Base-by-base conservation (phyloP, 2,329 filamentous ascomycete species). In the Didymella exigua region DNA sequence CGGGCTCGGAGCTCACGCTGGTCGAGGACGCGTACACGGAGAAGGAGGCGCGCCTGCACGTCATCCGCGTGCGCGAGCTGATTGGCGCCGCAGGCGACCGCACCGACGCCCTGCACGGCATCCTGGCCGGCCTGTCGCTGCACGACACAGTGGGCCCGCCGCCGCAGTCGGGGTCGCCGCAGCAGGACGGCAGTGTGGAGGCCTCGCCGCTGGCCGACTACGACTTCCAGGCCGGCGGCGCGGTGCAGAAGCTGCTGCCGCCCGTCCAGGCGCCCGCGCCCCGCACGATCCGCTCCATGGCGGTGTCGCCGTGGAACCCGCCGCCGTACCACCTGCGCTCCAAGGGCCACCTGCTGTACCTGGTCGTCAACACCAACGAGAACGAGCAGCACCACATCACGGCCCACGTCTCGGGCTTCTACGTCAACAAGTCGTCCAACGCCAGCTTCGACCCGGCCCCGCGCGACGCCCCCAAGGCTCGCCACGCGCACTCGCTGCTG, bases 21-120 rank as follows among this genome's bases (percentile, higher is more conserved):
- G 86, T 97, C 49, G 89, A 97, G 77, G 95, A 99, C 72, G 91
- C 96, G 40, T 99, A 99, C 76, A 99, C 91, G 37, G 95, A 99
- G 80, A 98, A 96, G 80, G 95, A 99, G 78, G 93, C 95, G 26
- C 88, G 96, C 62, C 89, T 99, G 82, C 95, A 99, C 77, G 81
- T 98, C 61, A 86, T 99, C 47, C 85, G 95, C 63, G 89, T 96
- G 58, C 85, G 95, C 60, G 95, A 99, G 73, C 84, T 99, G 62
- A 92, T 99, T 66, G 95, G 95, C 43, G 93, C 93, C 66, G 88
- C 93, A 36, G 92, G 92, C 36, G 87, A 97, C 75, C 88, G 93
- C 57, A 89, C 91, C 49, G 95, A 98, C 74, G 86, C 88, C 51
- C 83, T 96, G 37, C 89, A 96, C 66, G 95, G 95, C 56, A 86